Evolutionary conservation across 345 rosid species (phyloP), one percentile per base, ranked within the genome.

Genomic region (Reutealis trisperma): DNA sequence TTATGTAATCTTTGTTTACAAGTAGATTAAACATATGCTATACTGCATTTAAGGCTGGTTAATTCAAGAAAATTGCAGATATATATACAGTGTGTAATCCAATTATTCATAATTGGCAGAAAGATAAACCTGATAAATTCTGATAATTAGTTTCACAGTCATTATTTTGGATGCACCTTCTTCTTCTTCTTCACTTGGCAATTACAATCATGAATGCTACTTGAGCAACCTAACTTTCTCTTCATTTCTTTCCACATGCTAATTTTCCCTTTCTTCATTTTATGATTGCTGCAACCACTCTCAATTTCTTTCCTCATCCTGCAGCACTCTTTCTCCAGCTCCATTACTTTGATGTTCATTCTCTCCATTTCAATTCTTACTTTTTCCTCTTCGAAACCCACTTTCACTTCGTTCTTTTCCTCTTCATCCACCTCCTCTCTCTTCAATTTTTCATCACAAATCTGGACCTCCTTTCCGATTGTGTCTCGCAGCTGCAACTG

Each of bases 151-250:
- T 37, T 37, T 37, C 41, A 32, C 37, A 24, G 21, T 68, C 55
- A 67, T 37, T n/a, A 76, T 59, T 79, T 84, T 18, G 86, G 86
- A 71, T 85, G 88, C 76, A 85, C 78, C 87, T 89, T 90, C 87
- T 87, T 88, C 87, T 86, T 75, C 78, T 66, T 91, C 77, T 80
- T 88, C 72, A 78, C 82, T 10, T 86, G 97, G 77, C 84, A 90
- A 67, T 85, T 78, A 52, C 78, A 84, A 47, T 91, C 90, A 77
- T 84, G 79, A 42, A 82, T 67, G 60, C 80, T 85, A 73, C 67
- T 84, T 71, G 76, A 58, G 90, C 98, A 93, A 32, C 99, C 97
- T 37, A 93, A 85, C 73, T 93, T 95, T 80, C 97, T 95, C 88
- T 95, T 95, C 88, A 95, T 86, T 67, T 86, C 87, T 72, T 69